Conservation (phyloP, 768 basidiomycete species). For the Trametes elegans region DNA sequence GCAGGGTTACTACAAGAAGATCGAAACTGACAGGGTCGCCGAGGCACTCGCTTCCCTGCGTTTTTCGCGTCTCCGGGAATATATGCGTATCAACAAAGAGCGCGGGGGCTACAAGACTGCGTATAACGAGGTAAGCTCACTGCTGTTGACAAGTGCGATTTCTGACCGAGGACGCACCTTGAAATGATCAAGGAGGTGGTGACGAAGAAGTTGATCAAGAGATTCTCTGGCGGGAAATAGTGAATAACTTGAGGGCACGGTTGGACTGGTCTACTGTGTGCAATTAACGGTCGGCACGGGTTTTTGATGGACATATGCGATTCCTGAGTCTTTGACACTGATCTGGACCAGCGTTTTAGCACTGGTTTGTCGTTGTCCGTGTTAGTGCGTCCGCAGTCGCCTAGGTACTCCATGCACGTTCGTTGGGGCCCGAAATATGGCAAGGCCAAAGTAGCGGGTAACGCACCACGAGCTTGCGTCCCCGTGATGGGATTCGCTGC, state of each 20-base stretch:
- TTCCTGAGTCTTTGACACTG: too few species aligned
- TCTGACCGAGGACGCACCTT: slow-evolving; percentile 28
- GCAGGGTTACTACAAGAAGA: slow-evolving; percentile 46
- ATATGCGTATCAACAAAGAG: background rate
- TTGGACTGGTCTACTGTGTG: too few species aligned
- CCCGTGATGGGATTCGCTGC: background rate
- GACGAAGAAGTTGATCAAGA: background rate
- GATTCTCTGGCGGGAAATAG: background rate
- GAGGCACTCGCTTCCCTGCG: slow-evolving; percentile 33
- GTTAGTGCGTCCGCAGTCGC: background rate
- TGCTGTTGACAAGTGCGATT: background rate
- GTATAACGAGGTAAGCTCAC: slow-evolving; percentile 36
- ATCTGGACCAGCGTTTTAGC: too few species aligned
- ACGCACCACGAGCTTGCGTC: too few species aligned
- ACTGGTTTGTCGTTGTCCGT: background rate
- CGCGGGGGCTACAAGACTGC: slow-evolving; percentile 18
- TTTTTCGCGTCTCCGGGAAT: slow-evolving; percentile 36
- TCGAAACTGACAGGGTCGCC: slow-evolving; percentile 36
- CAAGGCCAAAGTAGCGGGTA: too few species aligned
- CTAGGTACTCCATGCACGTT: too few species aligned
- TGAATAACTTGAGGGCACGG: too few species aligned
- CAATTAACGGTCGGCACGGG: too few species aligned
- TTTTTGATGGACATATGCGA: too few species aligned
- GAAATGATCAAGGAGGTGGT: background rate
- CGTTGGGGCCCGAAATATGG: too few species aligned